Conservation (phyloP, 306 rosid genomes). For the Quercus glauca region DNA sequence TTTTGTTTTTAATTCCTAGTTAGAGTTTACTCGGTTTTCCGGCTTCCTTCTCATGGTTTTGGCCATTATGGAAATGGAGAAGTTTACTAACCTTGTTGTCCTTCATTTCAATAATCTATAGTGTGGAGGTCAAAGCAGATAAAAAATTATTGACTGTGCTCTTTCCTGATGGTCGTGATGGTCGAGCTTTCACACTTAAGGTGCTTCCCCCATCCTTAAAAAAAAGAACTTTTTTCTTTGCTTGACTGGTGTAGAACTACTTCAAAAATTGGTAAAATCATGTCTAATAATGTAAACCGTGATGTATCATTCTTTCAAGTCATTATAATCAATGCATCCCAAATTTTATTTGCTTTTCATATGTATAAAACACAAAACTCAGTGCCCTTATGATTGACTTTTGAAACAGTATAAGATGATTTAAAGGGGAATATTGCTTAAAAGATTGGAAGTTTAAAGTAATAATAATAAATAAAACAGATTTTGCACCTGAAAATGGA, state of each 20-base stretch:
- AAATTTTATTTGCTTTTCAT: not conserved
- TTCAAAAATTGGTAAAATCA: not conserved
- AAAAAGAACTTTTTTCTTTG: not conserved
- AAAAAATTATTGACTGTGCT: conserved; percentile 92
- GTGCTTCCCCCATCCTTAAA: conserved; percentile 31
- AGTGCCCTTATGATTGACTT: not conserved
- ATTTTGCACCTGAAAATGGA: not conserved
- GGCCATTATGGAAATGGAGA: conserved; percentile 3
- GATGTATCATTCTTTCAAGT: not conserved
- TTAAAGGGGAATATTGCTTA: not conserved
- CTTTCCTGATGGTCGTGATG: conserved; percentile 96
- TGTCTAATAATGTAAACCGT: not conserved
- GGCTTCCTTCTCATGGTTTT: conserved; percentile 10
- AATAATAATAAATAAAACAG: not conserved
- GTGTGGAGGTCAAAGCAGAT: conserved; percentile 89
- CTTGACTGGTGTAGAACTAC: not conserved
- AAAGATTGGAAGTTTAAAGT: not conserved
- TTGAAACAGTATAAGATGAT: not conserved
- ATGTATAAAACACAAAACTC: not conserved
- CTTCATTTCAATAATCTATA: conserved; percentile 38
- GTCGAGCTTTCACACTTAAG: conserved; percentile 96
- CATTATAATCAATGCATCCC: not conserved
- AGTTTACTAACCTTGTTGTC: conserved; percentile 32
- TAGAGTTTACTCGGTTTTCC: conserved; percentile 9
- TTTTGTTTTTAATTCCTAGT: conserved; percentile 10